phyloP scores from a whole-genome alignment of 2,329 filamentous ascomycete genomes.

The Didymella arachidicola region DNA sequence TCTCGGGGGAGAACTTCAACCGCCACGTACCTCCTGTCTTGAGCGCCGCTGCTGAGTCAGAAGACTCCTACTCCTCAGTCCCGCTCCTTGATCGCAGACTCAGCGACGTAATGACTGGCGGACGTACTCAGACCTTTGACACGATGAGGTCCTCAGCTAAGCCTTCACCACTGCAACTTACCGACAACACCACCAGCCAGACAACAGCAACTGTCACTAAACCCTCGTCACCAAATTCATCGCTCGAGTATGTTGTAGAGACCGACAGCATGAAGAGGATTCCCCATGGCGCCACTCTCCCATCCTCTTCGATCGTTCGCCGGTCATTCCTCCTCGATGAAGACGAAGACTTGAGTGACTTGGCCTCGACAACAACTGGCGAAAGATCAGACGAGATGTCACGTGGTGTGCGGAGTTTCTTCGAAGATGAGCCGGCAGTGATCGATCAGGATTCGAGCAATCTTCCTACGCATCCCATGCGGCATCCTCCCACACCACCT shows the following conservation, averaged over 20 bases:
- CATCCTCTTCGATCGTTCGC: slow-evolving; percentile 40
- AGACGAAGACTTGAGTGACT: slow-evolving; percentile 63
- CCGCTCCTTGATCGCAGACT: slow-evolving; percentile 75
- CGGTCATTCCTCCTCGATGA: slow-evolving; percentile 62
- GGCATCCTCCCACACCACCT: slow-evolving; percentile 55
- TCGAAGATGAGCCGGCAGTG: slow-evolving; percentile 56
- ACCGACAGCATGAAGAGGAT: slow-evolving; percentile 61
- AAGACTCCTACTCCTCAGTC: slow-evolving; percentile 77
- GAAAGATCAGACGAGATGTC: slow-evolving; percentile 51
- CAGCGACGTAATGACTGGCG: slow-evolving; percentile 36
- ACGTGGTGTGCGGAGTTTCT: slow-evolving; percentile 57
- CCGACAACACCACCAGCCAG: slow-evolving; percentile 22
- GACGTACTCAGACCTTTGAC: slow-evolving; percentile 48
- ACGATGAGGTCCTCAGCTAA: slow-evolving; percentile 58
- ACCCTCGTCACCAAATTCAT: slow-evolving; percentile 55
- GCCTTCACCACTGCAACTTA: slow-evolving; percentile 44
- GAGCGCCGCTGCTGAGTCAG: slow-evolving; percentile 64
- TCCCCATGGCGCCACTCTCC: slow-evolving; percentile 54
- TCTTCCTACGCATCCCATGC: slow-evolving; percentile 45
- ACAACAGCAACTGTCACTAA: slow-evolving; percentile 25
- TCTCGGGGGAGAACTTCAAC: slow-evolving; percentile 44
- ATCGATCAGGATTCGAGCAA: slow-evolving; percentile 44
- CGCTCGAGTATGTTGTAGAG: slow-evolving; percentile 60
- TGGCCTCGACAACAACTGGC: slow-evolving; percentile 61
- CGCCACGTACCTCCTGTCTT: slow-evolving; percentile 32